phyloP scores from a whole-genome alignment of 1,284 basidiomycete genomes.

The Boletus smithii region DNA sequence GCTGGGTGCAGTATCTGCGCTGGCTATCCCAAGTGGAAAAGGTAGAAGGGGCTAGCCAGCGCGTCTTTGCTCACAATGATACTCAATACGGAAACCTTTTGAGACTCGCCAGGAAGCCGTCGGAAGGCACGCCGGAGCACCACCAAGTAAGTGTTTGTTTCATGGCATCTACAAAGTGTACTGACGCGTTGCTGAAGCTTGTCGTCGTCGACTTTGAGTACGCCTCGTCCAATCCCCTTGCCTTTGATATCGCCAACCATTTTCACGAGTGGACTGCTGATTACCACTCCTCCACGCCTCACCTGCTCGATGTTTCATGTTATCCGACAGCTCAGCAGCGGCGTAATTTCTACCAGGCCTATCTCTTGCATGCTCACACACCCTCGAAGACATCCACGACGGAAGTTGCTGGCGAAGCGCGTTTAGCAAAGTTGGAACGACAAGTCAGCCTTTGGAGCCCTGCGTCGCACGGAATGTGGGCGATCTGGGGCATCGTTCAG shows the following conservation, averaged over 20 bases:
- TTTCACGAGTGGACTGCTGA: constrained; percentile 95
- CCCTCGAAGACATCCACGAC: constrained; percentile 32
- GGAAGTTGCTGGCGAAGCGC: constrained; percentile 35
- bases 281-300: constrained; percentile 76
- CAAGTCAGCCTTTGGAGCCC: constrained; percentile 86
- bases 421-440: constrained; percentile 56
- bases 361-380: constrained; percentile 54
- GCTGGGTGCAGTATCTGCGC: constrained; percentile 65
- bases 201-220: constrained; percentile 97
- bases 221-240: constrained; percentile 82
- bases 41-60: constrained; percentile 50
- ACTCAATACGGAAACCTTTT: constrained; percentile 93
- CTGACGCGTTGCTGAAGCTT: constrained; percentile 48
- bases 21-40: constrained; percentile 67
- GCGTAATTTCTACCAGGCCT: constrained; percentile 79
- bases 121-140: constrained; percentile 57
- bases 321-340: constrained; percentile 79
- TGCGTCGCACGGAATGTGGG: constrained; percentile 86
- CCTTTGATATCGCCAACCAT: constrained; percentile 94
- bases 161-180: not conserved
- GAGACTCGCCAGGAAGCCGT: constrained; percentile 53
- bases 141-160: constrained; percentile 51
- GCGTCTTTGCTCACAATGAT: constrained; percentile 88
- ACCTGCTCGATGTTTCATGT: constrained; percentile 61
- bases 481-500: constrained; percentile 89